Evolutionary conservation across 306 rosid species (phyloP).

Genomic region (cucumber (Cucumis sativus)): Cucumber_9930_V3 NC_026660.2:20797001-20797500

Average conservation of each 20-base stretch:
- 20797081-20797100: neutral
- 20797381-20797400: constrained; percentile 96
- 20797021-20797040: constrained; percentile 20
- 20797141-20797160: neutral
- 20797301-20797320: constrained; percentile 18
- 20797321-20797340: constrained; percentile 17
- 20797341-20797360: constrained; percentile 42
- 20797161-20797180: neutral
- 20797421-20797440: constrained; percentile 89
- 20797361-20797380: constrained; percentile 99
- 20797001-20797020: constrained; percentile 83
- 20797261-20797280: neutral
- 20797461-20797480: neutral
- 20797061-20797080: neutral
- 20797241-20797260: constrained; percentile 73
- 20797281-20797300: neutral
- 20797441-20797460: neutral
- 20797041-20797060: neutral
- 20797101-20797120: neutral
- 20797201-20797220: constrained; percentile 84
- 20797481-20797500: neutral
- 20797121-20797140: neutral
- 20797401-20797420: constrained; percentile 95
- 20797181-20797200: constrained; percentile 69
- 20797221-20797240: constrained; percentile 68